Evolutionary conservation across 352 stramenopile species (phyloP), one percentile per base, ranked within the genome.

Genomic region (Aphanomyces euteiches): DNA sequence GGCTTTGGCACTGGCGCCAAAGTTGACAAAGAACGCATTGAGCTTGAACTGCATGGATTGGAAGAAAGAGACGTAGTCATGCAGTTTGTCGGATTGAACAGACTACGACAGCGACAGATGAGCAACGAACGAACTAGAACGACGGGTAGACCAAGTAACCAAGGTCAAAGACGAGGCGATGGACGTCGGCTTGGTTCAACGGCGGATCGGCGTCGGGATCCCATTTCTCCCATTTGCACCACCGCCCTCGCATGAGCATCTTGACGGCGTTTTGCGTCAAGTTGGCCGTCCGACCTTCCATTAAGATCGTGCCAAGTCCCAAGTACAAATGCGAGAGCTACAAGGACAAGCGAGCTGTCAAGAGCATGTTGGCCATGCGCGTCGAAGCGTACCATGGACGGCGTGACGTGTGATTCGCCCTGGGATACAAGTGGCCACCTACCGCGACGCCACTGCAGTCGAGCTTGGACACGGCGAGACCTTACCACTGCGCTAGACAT

Each of bases 221-320:
- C 80, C 83, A 95, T 67, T 90, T 90, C 17, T 72, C 85, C 80
- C 83, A 95, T 68, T 90, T 90, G 17, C 81, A 83, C 83, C 85
- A 93, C 40, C 61, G 78, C 8, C 77, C 72, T 10, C 81, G 80
- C 75, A 93, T 69, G 63, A 92, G 83, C 77, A 90, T 91, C 3
- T 81, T 89, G 17, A 92, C 83, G 1, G 82, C 85, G 69, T 90
- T 91, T 72, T 90, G 90, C 72, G 91, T 82, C 5, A 86, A 80
- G 5, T 76, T 90, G 72, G 91, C 79, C 5, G 84, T 91, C 70
- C 91, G 90, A 40, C 82, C 82, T 56, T 90, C 79, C 4, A 93
- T 80, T 3, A 93, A 72, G 39, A 92, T 80, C 50, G 84, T 84
- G 0, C 84, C 85, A 3, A 93, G 75, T 58, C 90, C 85, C 54